phyloP scores from a whole-genome alignment of 768 basidiomycete species.

The Exidia glandulosa region DNA sequence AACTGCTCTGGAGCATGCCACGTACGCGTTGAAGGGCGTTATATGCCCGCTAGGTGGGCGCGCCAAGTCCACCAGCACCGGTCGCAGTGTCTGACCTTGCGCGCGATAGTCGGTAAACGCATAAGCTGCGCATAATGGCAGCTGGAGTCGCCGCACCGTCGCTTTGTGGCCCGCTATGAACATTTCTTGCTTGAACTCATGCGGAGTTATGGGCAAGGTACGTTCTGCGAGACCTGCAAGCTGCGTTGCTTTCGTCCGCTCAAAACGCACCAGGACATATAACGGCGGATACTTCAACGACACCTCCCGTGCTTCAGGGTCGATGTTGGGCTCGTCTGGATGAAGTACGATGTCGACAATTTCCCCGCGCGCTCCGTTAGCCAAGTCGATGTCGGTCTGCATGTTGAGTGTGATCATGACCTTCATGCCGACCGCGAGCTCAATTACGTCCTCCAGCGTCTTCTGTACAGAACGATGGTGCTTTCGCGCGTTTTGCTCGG shows the following conservation, averaged over 20 bases:
- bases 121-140: conserved; percentile 26
- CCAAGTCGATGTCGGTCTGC: conserved; percentile 26
- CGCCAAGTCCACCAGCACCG: conserved; percentile 26
- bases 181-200: conserved; percentile 12
- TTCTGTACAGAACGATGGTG: background rate
- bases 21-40: conserved; percentile 22
- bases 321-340: conserved; percentile 14
- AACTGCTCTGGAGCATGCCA: conserved; percentile 26
- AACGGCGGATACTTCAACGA: conserved; percentile 16
- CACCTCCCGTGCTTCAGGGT: conserved; percentile 4
- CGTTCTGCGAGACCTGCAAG: conserved; percentile 1
- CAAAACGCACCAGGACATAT: conserved; percentile 15
- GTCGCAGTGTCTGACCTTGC: conserved; percentile 31
- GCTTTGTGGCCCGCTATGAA: background rate
- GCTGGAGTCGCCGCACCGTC: conserved; percentile 17
- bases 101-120: conserved; percentile 32
- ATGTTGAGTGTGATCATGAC: conserved; percentile 29
- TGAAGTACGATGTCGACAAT: conserved; percentile 24
- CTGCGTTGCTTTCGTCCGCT: conserved; percentile 2
- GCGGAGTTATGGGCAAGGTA: conserved; percentile 4
- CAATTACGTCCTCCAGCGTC: conserved; percentile 12
- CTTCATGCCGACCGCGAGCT: conserved; percentile 25
- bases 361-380: conserved; percentile 29
- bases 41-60: conserved; percentile 16
- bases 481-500: conserved; percentile 5